Percentiles rank a stretch among this genome's conserved stretches.
These are phyloP conservation scores for Botrytis paeoniae DNA, from an alignment of 2,329 filamentous ascomycete genomes.

Conservation along the genomic window DNA sequence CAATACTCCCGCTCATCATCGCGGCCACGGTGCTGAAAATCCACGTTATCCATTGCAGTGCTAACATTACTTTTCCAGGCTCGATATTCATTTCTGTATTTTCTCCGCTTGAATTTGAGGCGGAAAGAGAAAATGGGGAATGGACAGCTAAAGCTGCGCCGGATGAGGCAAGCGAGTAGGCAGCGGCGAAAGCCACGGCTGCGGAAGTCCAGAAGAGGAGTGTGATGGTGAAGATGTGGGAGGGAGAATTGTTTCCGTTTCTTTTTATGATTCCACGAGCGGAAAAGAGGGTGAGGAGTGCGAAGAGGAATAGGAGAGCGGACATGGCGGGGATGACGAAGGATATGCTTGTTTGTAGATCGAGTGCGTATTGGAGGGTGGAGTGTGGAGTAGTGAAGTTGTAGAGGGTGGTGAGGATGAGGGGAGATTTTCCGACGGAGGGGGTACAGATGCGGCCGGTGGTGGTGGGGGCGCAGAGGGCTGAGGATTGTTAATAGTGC, in stretches of 20 bases:
- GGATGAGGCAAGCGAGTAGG: neutral
- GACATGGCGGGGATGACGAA: conserved; percentile 8
- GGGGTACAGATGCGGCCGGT: neutral
- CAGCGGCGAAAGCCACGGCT: neutral
- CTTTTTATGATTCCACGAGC: conserved; percentile 4
- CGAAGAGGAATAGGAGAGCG: conserved; percentile 1
- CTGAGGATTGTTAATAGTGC: neutral
- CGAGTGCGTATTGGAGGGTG: conserved; percentile 1
- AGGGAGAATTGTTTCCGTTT: neutral
- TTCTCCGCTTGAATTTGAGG: neutral
- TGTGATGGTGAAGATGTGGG: neutral
- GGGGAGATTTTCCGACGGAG: conserved; percentile 7
- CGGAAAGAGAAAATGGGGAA: neutral
- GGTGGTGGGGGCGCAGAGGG: conserved; percentile 4
- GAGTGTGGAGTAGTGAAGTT: neutral
- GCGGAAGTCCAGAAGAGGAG: conserved; percentile 8
- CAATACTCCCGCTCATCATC: conserved; percentile 7
- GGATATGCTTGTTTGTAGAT: conserved; percentile 3
- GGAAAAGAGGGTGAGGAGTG: neutral
- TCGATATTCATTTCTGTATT: neutral
- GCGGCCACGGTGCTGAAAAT: neutral
- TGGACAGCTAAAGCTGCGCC: neutral
- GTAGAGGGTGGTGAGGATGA: neutral
- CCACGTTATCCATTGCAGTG: conserved; percentile 13
- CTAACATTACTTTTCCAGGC: neutral